phyloP scores from a whole-genome alignment of 139 green algal species.

The Eudorina sp. region DNA sequence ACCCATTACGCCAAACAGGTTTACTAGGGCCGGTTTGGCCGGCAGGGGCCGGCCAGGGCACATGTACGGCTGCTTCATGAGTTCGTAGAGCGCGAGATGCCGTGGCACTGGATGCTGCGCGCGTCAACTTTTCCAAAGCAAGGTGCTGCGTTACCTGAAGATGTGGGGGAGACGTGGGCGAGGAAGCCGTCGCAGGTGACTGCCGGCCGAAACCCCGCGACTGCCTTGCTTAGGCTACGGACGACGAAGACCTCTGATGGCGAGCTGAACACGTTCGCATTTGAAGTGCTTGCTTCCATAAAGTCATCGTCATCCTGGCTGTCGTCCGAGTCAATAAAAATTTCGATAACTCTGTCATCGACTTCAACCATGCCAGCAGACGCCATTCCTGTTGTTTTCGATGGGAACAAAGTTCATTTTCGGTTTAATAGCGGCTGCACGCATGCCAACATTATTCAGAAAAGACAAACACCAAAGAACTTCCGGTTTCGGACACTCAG shows the following conservation, averaged over 20 bases:
- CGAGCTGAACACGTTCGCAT: background rate
- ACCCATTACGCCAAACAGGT: too few species aligned
- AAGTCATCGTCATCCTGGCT: background rate
- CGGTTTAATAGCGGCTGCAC: too few species aligned
- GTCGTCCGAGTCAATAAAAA: background rate
- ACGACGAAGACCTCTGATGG: constrained; percentile 8
- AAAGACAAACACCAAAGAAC: too few species aligned
- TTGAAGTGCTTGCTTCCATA: background rate
- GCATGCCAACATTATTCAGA: too few species aligned
- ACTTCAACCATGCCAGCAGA: background rate
- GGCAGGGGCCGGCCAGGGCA: too few species aligned
- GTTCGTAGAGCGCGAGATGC: too few species aligned
- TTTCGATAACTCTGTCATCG: background rate
- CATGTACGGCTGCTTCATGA: too few species aligned
- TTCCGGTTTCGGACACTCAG: too few species aligned
- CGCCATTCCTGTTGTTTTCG: background rate
- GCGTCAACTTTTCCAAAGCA: too few species aligned
- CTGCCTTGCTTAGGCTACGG: background rate
- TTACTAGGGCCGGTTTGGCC: too few species aligned
- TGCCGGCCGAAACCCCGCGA: constrained; percentile 8
- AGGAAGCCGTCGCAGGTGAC: constrained; percentile 43
- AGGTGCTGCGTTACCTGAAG: constrained; percentile 10
- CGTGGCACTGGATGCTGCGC: too few species aligned
- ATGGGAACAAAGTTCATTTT: too few species aligned
- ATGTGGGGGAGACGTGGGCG: background rate